These are phyloP conservation scores for Tetradesmus obliquus DNA, from an alignment of 139 green algal species.

Conservation along the genomic window DNA sequence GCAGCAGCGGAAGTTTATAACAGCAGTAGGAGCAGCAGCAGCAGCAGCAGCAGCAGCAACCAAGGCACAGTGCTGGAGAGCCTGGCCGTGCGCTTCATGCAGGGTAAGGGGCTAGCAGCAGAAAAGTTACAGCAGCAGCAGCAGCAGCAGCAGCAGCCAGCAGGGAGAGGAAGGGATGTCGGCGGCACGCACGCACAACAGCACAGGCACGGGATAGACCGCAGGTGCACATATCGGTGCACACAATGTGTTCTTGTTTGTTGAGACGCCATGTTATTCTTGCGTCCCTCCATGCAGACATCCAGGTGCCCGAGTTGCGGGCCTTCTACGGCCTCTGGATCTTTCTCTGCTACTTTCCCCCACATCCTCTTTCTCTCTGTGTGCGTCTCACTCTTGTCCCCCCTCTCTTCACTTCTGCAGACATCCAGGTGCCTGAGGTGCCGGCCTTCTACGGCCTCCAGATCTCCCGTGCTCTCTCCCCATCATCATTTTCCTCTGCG, in stretches of 20 bases:
- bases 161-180: too few species aligned
- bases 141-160: background rate
- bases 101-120: background rate
- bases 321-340: background rate
- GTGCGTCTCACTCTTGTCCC: background rate
- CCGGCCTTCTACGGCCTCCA: slow-evolving; percentile 98
- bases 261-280: too few species aligned
- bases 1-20: background rate
- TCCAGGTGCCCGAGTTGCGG: background rate
- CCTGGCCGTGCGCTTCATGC: background rate
- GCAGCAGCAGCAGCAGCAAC: background rate
- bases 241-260: too few species aligned
- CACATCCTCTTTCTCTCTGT: background rate
- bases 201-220: too few species aligned
- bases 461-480: slow-evolving; percentile 69
- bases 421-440: slow-evolving; percentile 81
- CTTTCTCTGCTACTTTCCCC: too few species aligned
- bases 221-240: too few species aligned
- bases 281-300: background rate
- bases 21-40: background rate
- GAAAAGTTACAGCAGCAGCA: background rate
- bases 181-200: too few species aligned
- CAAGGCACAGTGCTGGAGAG: background rate
- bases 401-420: slow-evolving; percentile 18
- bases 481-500: too few species aligned